A percentile compares a stretch with the other conserved stretches of the same genome.
Evolutionary conservation across 2,329 filamentous ascomycete genomes (phyloP).

Genomic region (Lasiodiplodia citricola): DNA sequence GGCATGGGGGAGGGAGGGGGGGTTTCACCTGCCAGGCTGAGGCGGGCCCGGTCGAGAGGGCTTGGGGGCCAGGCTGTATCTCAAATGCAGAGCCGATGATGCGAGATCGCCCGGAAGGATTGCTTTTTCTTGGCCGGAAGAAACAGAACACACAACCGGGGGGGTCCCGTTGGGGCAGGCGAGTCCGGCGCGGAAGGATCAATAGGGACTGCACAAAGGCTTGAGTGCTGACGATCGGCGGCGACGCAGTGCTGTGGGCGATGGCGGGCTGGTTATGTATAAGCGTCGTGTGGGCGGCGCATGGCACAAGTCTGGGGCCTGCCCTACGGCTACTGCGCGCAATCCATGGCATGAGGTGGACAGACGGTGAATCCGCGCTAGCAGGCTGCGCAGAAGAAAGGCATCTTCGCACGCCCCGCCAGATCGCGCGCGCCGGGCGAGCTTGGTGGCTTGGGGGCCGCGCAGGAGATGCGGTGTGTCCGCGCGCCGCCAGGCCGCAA

Average conservation of each 20-base stretch:
- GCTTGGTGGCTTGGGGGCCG: slow-evolving; percentile 37
- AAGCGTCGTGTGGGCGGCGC: slow-evolving; percentile 2
- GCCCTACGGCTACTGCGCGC: slow-evolving; percentile 39
- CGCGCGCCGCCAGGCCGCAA: slow-evolving; percentile 33
- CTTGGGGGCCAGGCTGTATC: slow-evolving; percentile 23
- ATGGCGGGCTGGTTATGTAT: slow-evolving; percentile 6
- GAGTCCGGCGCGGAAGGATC: slow-evolving; percentile 20
- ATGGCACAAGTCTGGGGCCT: slow-evolving; percentile 26
- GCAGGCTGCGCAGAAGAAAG: slow-evolving; percentile 42
- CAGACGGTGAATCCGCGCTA: slow-evolving; percentile 43
- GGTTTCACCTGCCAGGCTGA: slow-evolving; percentile 22
- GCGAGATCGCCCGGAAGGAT: slow-evolving; percentile 25
- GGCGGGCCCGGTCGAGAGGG: slow-evolving; percentile 1
- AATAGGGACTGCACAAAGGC: slow-evolving; percentile 15
- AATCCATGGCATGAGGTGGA: slow-evolving; percentile 41
- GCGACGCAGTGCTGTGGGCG: neutral
- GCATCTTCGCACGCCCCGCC: slow-evolving; percentile 40
- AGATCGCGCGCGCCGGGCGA: slow-evolving; percentile 46
- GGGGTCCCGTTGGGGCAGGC: slow-evolving; percentile 11
- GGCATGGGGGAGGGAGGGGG: slow-evolving; percentile 1
- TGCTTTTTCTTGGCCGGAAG: slow-evolving; percentile 25
- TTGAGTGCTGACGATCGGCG: neutral
- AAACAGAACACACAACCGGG: neutral
- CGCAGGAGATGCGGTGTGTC: slow-evolving; percentile 43
- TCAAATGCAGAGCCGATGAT: slow-evolving; percentile 24